Evolutionary conservation across 148 eudicot species (phyloP).

Genomic region (Suaeda aralocaspica): DNA sequence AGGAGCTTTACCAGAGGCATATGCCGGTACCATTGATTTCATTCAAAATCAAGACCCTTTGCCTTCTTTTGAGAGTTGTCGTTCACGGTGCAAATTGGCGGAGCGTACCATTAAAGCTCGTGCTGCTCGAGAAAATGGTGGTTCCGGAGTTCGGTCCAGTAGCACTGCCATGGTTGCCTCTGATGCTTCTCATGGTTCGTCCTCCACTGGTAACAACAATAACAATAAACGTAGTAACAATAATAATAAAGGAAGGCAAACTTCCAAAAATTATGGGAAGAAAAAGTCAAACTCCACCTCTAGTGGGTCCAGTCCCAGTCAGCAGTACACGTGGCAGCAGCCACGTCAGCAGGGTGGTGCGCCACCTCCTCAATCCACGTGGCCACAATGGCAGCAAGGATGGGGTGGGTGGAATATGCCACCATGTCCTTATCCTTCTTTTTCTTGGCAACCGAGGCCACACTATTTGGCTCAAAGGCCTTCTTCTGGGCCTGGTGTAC

Average conservation of each 20-base stretch:
- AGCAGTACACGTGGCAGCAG: not conserved
- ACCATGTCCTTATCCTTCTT: not conserved
- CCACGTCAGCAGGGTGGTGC: too few species aligned
- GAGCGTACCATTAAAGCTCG: not conserved
- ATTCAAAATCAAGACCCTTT: not conserved
- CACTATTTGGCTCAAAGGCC: not conserved
- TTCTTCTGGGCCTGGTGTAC: not conserved
- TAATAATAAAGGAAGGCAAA: not conserved
- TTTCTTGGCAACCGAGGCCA: not conserved
- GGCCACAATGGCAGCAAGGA: not conserved
- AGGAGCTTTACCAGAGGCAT: not conserved
- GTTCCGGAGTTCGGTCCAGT: not conserved
- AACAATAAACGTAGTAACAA: not conserved
- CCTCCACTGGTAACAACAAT: too few species aligned
- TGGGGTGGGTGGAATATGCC: not conserved
- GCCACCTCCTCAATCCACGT: not conserved
- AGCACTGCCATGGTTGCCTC: not conserved
- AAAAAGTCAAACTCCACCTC: not conserved
- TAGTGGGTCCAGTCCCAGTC: not conserved
- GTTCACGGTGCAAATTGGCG: not conserved
- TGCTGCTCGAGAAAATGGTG: not conserved
- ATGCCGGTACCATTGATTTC: not conserved
- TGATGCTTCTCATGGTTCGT: not conserved
- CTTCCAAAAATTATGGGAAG: not conserved
- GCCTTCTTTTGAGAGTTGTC: not conserved